phyloP scores from a whole-genome alignment of 352 stramenopile species.

The Phytopythium mirpurense region DNA sequence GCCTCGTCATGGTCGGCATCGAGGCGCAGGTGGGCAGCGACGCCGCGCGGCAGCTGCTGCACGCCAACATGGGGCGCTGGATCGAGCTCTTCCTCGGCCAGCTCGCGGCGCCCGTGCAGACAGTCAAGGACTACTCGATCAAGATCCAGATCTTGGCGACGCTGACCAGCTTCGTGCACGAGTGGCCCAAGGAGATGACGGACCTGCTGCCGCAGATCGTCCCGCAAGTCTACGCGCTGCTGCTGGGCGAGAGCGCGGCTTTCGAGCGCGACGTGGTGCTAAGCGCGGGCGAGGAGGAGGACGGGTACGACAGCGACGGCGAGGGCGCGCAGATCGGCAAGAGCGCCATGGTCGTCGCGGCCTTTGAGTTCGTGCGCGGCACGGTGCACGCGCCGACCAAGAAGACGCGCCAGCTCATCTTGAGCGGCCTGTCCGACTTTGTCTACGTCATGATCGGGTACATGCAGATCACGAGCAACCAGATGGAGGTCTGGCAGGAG shows the following conservation, averaged over 20 bases:
- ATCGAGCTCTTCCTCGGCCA: slow-evolving; percentile 65
- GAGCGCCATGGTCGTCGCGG: slow-evolving; percentile 62
- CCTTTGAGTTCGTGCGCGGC: slow-evolving; percentile 70
- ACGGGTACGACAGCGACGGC: slow-evolving; percentile 76
- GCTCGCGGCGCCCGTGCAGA: slow-evolving; percentile 31
- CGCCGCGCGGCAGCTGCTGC: slow-evolving; percentile 48
- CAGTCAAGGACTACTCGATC: slow-evolving; percentile 54
- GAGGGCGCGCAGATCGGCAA: slow-evolving; percentile 59
- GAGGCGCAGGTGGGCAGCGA: slow-evolving; percentile 71
- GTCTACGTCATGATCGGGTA: slow-evolving; percentile 79
- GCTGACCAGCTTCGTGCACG: slow-evolving; percentile 73
- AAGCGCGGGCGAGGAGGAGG: slow-evolving; percentile 38
- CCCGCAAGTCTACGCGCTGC: slow-evolving; percentile 58
- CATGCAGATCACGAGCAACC: slow-evolving; percentile 77
- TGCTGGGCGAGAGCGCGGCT: slow-evolving; percentile 30
- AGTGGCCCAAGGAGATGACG: slow-evolving; percentile 81
- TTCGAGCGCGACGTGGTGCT: slow-evolving; percentile 63
- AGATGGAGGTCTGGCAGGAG: slow-evolving; percentile 72
- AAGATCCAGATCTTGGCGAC: slow-evolving; percentile 76
- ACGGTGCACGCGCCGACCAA: slow-evolving; percentile 74
- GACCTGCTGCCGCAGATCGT: slow-evolving; percentile 67
- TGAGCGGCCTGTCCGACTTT: slow-evolving; percentile 53
- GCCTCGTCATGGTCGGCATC: slow-evolving; percentile 78
- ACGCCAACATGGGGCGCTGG: slow-evolving; percentile 63
- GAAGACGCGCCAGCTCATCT: slow-evolving; percentile 64